Evolutionary conservation across 192 early-diverging fungal species (phyloP), one percentile per base, ranked within the genome.

Genomic region (Mortierella antarctica): DNA sequence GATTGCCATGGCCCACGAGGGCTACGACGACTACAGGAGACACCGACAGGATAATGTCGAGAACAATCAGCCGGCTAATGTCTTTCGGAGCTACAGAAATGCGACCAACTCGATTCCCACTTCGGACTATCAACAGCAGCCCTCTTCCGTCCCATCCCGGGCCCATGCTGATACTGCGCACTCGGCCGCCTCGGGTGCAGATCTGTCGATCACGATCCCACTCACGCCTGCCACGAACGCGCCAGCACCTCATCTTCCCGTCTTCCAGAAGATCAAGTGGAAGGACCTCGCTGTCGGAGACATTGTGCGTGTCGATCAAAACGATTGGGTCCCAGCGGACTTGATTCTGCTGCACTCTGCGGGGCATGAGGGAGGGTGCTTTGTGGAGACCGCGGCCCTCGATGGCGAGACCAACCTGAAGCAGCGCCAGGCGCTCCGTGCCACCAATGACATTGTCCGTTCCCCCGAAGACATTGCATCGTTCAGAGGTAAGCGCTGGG

Each of bases 401-500:
- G 95, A 96, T 74, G 95, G 95, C 47, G 95, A 96, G 68, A 95
- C 95, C 15, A 96, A 95, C 86, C 84, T 96, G 45, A 96, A 96
- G 86, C 93, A 94, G 74, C 83, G 90, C 65, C 92, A 94, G 70
- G 91, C 91, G 13, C 79, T 94, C 57, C 87, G 85, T 49, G 85
- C 68, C 12, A 94, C 89, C 21, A 89, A 89, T 15, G 85, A 86
- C 45, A 65, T 65, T 42, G 73, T 89, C 57, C 46, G 42, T 13
- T 70, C 88, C 45, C 80, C 83, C 18, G 84, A 88, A 65, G 72
- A 83, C 23, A 50, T 92, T 15, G 89, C 84, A 45, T 52, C 78
- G 18, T 88, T 87, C 62, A 45, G 64, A 67, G 89, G 90, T 88
- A 88, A 31, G 31, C 31, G 31, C 31, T 31, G 31, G 31, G 31